phyloP scores from a whole-genome alignment of 2,329 filamentous ascomycete genomes.

The Raffaelea deltoideospora region DNA sequence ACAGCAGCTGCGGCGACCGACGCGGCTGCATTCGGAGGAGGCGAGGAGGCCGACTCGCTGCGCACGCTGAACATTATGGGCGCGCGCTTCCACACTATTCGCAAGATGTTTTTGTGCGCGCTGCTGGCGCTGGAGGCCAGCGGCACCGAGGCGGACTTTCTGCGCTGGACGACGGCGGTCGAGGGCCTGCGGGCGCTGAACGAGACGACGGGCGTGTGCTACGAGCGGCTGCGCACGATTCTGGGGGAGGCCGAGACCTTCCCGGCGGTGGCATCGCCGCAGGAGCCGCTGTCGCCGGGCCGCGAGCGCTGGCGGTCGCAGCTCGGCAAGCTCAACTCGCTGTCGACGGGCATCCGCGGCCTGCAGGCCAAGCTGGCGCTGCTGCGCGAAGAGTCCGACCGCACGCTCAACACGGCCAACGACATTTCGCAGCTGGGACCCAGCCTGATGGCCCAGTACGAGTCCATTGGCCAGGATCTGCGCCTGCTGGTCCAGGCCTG shows the following conservation, averaged over 20 bases:
- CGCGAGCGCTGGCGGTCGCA: slow-evolving; percentile 76
- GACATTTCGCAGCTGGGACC: slow-evolving; percentile 63
- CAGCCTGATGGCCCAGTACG: slow-evolving; percentile 76
- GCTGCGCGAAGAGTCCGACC: slow-evolving; percentile 76
- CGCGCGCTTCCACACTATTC: slow-evolving; percentile 62
- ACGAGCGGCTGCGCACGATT: slow-evolving; percentile 50
- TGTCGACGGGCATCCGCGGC: slow-evolving; percentile 80
- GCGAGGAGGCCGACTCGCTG: slow-evolving; percentile 62
- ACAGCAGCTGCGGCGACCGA: no score
- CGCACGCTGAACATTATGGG: slow-evolving; percentile 70
- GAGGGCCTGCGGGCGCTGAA: slow-evolving; percentile 58
- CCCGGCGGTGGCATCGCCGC: slow-evolving; percentile 38
- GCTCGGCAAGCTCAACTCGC: slow-evolving; percentile 70
- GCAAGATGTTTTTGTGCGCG: slow-evolving; percentile 80
- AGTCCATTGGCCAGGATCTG: slow-evolving; percentile 82
- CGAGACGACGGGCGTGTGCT: slow-evolving; percentile 43
- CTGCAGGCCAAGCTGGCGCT: slow-evolving; percentile 92
- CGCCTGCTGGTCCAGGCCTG: slow-evolving; percentile 67
- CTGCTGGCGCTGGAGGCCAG: slow-evolving; percentile 74
- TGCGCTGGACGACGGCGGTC: slow-evolving; percentile 63
- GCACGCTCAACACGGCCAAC: slow-evolving; percentile 56
- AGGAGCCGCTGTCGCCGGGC: slow-evolving; percentile 49
- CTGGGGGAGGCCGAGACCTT: slow-evolving; percentile 65
- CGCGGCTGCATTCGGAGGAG: no score
- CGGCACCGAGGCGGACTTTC: slow-evolving; percentile 60